Base-by-base conservation (phyloP, 176 grass and related monocot genomes). In the Paspalum vaginatum region DNA sequence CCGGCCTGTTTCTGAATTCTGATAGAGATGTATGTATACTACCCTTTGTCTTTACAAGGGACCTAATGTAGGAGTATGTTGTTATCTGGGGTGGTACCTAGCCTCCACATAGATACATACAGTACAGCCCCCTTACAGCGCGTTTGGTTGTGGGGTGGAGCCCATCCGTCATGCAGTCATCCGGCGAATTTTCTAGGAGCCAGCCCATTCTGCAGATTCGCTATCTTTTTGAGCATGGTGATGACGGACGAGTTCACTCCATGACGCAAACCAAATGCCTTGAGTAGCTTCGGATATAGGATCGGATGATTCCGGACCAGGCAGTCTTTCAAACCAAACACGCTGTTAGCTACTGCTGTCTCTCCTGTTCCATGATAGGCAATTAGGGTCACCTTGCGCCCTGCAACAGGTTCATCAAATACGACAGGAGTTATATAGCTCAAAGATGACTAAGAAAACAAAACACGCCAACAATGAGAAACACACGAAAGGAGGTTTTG, bases 341-440 rank as follows among this genome's bases (percentile, higher is more conserved):
- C n/a, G n/a, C n/a, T n/a, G n/a, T 84, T 81, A 92, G 79, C 70
- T 87, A 39, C 21, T 61, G 72, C 60, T 84, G 75, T 74, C 85
- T 88, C 59, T 91, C 74, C 88, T 89, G 61, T 87, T 90, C 84
- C 86, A 85, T 21, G 82, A 74, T 72, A 85, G 56, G 72, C 42
- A 60, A 63, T 80, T 87, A 66, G 88, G 65, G 72, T 95, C 89
- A 8, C 90, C 90, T 59, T 78, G 86, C 15, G 92, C 88, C 83
- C 96, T 98, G 84, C 77, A 91, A 83, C 32, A 32, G 32, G 61
- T 70, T 66, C 10, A 84, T 24, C 32, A 65, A 79, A 59, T 7
- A 42, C 15, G 11, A 61, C 54, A 68, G 5, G 20, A 27, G 27
- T 61, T 16, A 54, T 54, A 14, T 75, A 74, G 24, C 8, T 14